phyloP scores from a whole-genome alignment of 306 rosid species.

The Prunus persica region Prunus_persica_NCBIv2 NC_034016.1:9567501-9568000 shows the following conservation, averaged over 20 bases:
- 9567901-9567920: not conserved
- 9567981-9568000: not conserved
- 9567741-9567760: slow-evolving; percentile 19
- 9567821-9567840: not conserved
- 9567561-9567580: slow-evolving; percentile 45
- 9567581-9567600: slow-evolving; percentile 37
- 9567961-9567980: not conserved
- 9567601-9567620: not conserved
- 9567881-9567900: not conserved
- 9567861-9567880: not conserved
- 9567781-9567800: slow-evolving; percentile 6
- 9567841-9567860: slow-evolving; percentile 3
- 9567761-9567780: not conserved
- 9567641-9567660: not conserved
- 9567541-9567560: slow-evolving; percentile 44
- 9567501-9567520: slow-evolving; percentile 42
- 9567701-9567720: slow-evolving; percentile 20
- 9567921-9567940: not conserved
- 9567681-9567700: not conserved
- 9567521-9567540: slow-evolving; percentile 46
- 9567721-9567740: slow-evolving; percentile 22
- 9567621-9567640: not conserved
- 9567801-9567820: not conserved
- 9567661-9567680: not conserved
- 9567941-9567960: not conserved